Evolutionary conservation across 2,329 filamentous ascomycete species (phyloP).

Genomic region (Domatiomyces catenatus): DNA sequence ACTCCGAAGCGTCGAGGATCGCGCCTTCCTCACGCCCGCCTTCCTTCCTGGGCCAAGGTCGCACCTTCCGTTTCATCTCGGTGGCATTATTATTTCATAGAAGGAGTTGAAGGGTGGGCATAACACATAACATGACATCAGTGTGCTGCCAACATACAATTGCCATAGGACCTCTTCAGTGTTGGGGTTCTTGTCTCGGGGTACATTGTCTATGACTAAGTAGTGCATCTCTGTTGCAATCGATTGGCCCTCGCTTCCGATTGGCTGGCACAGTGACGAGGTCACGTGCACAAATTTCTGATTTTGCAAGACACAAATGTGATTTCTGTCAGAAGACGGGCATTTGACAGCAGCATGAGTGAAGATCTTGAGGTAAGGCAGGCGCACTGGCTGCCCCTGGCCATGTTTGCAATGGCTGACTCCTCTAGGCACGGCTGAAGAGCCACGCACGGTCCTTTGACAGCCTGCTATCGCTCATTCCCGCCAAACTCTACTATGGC

Average conservation of each 20-base stretch:
- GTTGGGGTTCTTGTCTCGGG: no score
- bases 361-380: conserved; percentile 13
- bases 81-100: neutral
- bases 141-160: no score
- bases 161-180: no score
- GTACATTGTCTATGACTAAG: no score
- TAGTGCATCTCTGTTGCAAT: no score
- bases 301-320: neutral
- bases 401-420: conserved; percentile 7
- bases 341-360: conserved; percentile 3
- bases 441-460: conserved; percentile 61
- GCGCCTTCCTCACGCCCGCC: neutral
- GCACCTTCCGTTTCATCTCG: no score
- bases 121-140: no score
- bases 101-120: neutral
- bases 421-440: conserved; percentile 31
- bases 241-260: no score
- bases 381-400: neutral
- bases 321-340: neutral
- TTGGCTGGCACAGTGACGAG: no score
- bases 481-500: conserved; percentile 79
- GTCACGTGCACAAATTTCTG: neutral
- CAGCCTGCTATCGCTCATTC: conserved; percentile 72
- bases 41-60: no score
- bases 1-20: neutral